These are phyloP conservation scores for Poa pratensis DNA, from an alignment of 176 grass and related monocot species.

Conservation along the genomic window DNA sequence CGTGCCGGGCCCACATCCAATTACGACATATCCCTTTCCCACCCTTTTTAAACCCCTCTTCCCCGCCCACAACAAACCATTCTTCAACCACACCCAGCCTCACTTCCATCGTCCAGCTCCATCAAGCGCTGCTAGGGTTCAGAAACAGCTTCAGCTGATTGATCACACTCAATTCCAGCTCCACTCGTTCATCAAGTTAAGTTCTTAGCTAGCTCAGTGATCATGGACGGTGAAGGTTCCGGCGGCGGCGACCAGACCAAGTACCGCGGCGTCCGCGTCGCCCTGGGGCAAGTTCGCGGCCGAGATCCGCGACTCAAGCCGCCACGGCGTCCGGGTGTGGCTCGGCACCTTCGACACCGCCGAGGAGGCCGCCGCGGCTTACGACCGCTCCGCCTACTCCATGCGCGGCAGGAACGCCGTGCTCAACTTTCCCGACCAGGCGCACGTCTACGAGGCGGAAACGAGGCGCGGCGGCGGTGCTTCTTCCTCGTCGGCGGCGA, in stretches of 20 bases:
- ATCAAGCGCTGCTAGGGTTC: no score
- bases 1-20: conserved; percentile 30
- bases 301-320: conserved; percentile 83
- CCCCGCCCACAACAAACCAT: neutral
- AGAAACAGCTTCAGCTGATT: neutral
- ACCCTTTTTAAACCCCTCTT: neutral
- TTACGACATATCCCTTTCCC: conserved; percentile 20
- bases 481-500: conserved; percentile 22
- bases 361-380: conserved; percentile 76
- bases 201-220: neutral
- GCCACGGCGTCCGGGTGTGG: conserved; percentile 78
- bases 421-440: conserved; percentile 83
- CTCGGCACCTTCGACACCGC: conserved; percentile 86
- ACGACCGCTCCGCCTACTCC: conserved; percentile 77
- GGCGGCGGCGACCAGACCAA: conserved; percentile 56
- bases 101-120: neutral
- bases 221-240: conserved; percentile 33
- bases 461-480: neutral
- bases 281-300: conserved; percentile 85
- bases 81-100: neutral
- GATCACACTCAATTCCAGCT: neutral
- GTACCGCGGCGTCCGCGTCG: conserved; percentile 79
- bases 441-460: conserved; percentile 36
- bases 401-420: conserved; percentile 81
- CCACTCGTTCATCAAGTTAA: no score